phyloP scores from a whole-genome alignment of 306 rosid species.

The Prunus kanzakura region DNA sequence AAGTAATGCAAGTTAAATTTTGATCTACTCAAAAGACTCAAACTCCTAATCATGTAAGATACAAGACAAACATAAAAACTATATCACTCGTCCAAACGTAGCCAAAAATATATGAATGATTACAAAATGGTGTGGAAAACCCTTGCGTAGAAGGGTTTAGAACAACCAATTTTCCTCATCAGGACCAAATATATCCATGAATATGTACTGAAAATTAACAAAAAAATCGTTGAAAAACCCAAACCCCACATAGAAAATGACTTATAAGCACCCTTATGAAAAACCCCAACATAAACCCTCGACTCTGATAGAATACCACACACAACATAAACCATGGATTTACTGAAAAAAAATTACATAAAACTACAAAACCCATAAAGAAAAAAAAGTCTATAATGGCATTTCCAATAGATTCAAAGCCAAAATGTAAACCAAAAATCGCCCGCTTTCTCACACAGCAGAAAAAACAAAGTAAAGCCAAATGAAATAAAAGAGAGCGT shows the following conservation, averaged over 20 bases:
- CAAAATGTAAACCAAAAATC: background rate
- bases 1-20: background rate
- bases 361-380: background rate
- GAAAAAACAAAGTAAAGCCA: slow-evolving; percentile 8
- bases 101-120: background rate
- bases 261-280: background rate
- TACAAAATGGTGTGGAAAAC: background rate
- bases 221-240: background rate
- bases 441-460: background rate
- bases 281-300: background rate
- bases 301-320: background rate
- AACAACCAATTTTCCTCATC: background rate
- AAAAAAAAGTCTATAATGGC: background rate
- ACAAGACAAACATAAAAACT: background rate
- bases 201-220: background rate
- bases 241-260: background rate
- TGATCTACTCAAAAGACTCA: background rate
- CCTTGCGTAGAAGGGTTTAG: background rate
- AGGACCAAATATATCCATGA: background rate
- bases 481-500: background rate
- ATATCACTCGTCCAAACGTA: background rate
- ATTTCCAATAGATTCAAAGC: background rate
- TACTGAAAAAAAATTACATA: background rate
- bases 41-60: background rate
- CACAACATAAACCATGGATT: slow-evolving; percentile 3